Base-by-base conservation (phyloP, 2,329 filamentous ascomycete genomes). In the Hypoxylon sp. region DNA sequence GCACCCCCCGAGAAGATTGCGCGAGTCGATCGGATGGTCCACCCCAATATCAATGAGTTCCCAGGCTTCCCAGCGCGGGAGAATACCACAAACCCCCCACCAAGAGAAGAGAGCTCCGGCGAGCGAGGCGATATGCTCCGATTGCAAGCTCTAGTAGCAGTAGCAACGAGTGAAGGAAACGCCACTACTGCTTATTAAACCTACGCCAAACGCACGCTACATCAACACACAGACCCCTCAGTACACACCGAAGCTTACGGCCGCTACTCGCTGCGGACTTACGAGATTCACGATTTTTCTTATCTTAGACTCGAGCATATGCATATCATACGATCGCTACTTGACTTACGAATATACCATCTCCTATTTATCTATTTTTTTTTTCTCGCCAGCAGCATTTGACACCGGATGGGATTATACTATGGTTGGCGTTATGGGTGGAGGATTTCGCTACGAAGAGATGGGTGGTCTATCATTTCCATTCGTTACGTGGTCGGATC, bases 81-180 rank as follows among this genome's bases (percentile, higher is more conserved):
- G 8, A 57, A 63, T 12, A 60, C 62, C 3, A 53, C 61, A 4
- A 60, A 50, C 9, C 17, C 64, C 13, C 68, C 67, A 2, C 69
- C 71, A 15, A 59, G 57, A 16, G 55, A 65, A 34, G 67, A 68
- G 4, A 68, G 69, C 54, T 38, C 72, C 50, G 60, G 71, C 4
- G 67, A 69, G 20, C 73, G 59, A 23, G 62, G 74, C 29, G 78
- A 81, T 30, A 79, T 84, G 78, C 73, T 76, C 37, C 74, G 82
- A 27, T 69, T 87, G 4, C 80, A 87, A 54, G 81, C 83, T 16
- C 75, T 87, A 6, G 83, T 87, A n/a, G 83, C 83, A 4, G 83
- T 86, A 30, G 83, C 84, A 3, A 86, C 83, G 2, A 79, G 78
- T 54, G 82, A 84, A 64, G 77, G 71, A 19, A 72, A 69, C 45